Base-by-base conservation (phyloP, 495 filamentous ascomycete species). In the Penicillium cinerascens region DNA sequence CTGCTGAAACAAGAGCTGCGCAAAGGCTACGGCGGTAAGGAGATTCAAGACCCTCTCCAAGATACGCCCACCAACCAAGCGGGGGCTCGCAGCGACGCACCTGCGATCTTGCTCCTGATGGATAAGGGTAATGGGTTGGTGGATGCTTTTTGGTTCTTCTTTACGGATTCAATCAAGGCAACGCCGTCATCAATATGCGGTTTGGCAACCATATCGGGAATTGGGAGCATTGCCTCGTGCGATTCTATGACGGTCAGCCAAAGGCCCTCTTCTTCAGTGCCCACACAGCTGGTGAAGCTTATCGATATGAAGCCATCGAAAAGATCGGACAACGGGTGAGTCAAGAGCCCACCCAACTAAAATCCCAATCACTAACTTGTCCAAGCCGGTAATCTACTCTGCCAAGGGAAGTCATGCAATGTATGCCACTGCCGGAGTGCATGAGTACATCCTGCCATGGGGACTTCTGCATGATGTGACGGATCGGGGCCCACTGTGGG, bases 141-240 rank as follows among this genome's bases (percentile, higher is more conserved):
- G 18, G 95, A 98, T 65, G 95, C 91, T 2, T 98, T 97, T 67
- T 98, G 92, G 89, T 98, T 97, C 75, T 97, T 88, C 74, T 98
- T 98, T 98, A 98, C 80, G 88, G 87, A 60, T 98, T 95, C 75
- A 98, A 98, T 61, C 82, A 96, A 0, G 93, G 93, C 2, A 95
- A 96, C 64, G 84, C 84, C 4, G 93, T 98, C 8, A 73, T 90
- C 48, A 86, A 86, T 47, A 85, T 95, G 56, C 88, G 93, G 2
- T 98, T 97, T 57, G 93, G 93, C 16, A 97, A 98, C 63, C 93
- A 98, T 60, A 86, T 98, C 13, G 93, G 93, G 33, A 95, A 98
- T 56, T 98, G 93, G 93, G 95, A 97, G 70, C 93, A 98, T 65
- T 89, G 85, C 40, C 81, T 95, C 47, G 77, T 97, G 20, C 85